phyloP scores from a whole-genome alignment of 2,329 filamentous ascomycete genomes.

The Pseudopithomyces chartarum region DNA sequence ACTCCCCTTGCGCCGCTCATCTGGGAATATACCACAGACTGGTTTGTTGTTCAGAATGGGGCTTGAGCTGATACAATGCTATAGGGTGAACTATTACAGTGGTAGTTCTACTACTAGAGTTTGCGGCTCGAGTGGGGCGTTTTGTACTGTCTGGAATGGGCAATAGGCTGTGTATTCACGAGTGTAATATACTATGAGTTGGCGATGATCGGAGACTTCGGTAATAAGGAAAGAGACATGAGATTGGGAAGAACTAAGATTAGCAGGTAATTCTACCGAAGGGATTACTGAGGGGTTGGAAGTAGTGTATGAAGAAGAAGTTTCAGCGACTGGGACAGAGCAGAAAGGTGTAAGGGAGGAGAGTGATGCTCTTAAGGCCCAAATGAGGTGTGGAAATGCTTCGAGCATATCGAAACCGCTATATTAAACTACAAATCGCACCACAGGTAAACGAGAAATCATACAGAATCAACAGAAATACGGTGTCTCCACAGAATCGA shows the following conservation, averaged over 20 bases:
- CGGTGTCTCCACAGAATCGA: too few species aligned
- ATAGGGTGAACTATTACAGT: slow-evolving; percentile 11
- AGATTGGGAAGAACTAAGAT: neutral
- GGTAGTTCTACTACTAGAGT: slow-evolving; percentile 10
- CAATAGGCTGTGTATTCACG: neutral
- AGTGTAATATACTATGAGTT: neutral
- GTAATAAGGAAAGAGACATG: neutral
- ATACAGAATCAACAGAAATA: too few species aligned
- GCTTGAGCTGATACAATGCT: slow-evolving; percentile 11
- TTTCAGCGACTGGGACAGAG: too few species aligned
- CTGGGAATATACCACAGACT: slow-evolving; percentile 18
- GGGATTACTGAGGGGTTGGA: neutral
- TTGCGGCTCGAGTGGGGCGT: slow-evolving; percentile 14
- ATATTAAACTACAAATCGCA: too few species aligned
- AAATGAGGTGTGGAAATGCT: too few species aligned
- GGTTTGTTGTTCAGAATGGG: slow-evolving; percentile 21
- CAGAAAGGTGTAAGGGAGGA: too few species aligned
- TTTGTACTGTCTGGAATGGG: slow-evolving; percentile 15
- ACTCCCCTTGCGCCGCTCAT: slow-evolving; percentile 15
- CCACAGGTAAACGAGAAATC: too few species aligned
- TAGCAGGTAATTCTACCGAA: neutral
- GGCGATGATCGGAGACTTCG: neutral
- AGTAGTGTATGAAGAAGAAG: too few species aligned
- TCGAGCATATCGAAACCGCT: too few species aligned
- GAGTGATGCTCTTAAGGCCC: too few species aligned